Evolutionary conservation across 805 yeast genomes (phyloP), one percentile per base, ranked within the genome.

Genomic region (Blastobotrys mokoenaii): DNA sequence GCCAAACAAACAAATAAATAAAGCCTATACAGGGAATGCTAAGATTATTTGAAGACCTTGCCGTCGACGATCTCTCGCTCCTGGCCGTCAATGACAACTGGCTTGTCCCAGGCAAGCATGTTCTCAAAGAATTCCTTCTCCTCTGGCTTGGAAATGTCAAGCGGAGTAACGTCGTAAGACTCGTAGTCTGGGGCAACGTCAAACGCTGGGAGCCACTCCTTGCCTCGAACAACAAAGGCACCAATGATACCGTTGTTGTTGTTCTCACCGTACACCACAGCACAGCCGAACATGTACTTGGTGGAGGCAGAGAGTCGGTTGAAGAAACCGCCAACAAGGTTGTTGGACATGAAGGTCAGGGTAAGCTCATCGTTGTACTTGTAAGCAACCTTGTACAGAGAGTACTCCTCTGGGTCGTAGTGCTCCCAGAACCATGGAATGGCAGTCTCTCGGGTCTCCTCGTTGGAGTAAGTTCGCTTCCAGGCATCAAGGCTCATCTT

Each of bases 151-250:
- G 87, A 60, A 51, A 82, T 77, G 66, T 90, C 97, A 63, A 90
- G 75, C 74, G 85, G 81, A 65, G 79, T 71, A 84, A 77, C 87
- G 49, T 66, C 64, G 74, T 86, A 90, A 41, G 96, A 86, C 74
- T 90, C 97, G 95, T 95, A 88, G 73, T 93, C 98, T 69, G 98
- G 97, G 64, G 97, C 98, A 68, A 93, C 97, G 55, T 90, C 84
- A 64, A 90, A 87, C 53, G 96, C 98, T 68, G 97, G 95, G 47
- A 59, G 77, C 65, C 60, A 71, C 51, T 90, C 96, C 71, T 90
- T 86, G 62, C 98, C 98, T 75, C 97, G 88, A 64, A 90, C 82
- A 64, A 93, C 71, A 77, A 90, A 82, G 65, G 83, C 95, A 76
- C 96, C 97, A 59, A 85, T 73, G 66, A 90, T 89, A 76, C 97